A percentile compares a stretch with the other conserved stretches of the same genome.
These are phyloP conservation scores for Letharia lupina DNA, from an alignment of 495 filamentous ascomycete species.

Conservation along the genomic window DNA sequence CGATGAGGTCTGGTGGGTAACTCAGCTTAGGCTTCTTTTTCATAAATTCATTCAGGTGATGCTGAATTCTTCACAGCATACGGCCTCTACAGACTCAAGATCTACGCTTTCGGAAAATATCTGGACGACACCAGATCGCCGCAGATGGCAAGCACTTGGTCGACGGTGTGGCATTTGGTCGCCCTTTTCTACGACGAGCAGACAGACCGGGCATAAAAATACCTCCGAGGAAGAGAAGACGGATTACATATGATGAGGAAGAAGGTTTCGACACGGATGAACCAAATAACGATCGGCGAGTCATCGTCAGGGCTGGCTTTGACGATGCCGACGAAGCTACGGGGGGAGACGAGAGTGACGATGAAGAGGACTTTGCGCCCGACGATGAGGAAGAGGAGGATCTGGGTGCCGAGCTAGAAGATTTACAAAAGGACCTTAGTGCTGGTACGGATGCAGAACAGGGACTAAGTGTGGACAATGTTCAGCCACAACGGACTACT, in stretches of 20 bases:
- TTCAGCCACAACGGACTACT: slow-evolving; percentile 1
- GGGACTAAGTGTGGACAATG: slow-evolving; percentile 4
- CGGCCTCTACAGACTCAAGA: slow-evolving; percentile 71
- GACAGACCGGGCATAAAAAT: slow-evolving; percentile 63
- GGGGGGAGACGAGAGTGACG: slow-evolving; percentile 31
- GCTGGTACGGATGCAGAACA: slow-evolving; percentile 10
- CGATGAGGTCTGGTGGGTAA: slow-evolving; percentile 70
- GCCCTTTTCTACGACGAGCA: slow-evolving; percentile 52
- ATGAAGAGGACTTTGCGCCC: slow-evolving; percentile 31
- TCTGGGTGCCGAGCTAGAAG: slow-evolving; percentile 37
- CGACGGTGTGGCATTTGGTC: slow-evolving; percentile 84
- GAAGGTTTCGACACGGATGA: slow-evolving; percentile 29
- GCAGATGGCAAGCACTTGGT: slow-evolving; percentile 72
- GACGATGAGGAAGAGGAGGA: slow-evolving; percentile 37
- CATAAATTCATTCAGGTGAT: slow-evolving; percentile 1
- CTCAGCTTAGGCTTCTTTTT: neutral
- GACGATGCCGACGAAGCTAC: slow-evolving; percentile 24
- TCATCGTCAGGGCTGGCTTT: slow-evolving; percentile 22
- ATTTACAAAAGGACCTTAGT: slow-evolving; percentile 34
- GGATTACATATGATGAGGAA: slow-evolving; percentile 39
- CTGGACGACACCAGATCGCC: slow-evolving; percentile 78
- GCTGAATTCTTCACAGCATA: slow-evolving; percentile 47
- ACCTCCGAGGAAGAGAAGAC: slow-evolving; percentile 64
- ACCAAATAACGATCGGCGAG: slow-evolving; percentile 15
- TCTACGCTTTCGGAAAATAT: slow-evolving; percentile 61